Percentiles rank a stretch among this genome's conserved stretches.
These are phyloP conservation scores for Chlorella vulgaris DNA, from an alignment of 139 green algal species.

Conservation along the genomic window DNA sequence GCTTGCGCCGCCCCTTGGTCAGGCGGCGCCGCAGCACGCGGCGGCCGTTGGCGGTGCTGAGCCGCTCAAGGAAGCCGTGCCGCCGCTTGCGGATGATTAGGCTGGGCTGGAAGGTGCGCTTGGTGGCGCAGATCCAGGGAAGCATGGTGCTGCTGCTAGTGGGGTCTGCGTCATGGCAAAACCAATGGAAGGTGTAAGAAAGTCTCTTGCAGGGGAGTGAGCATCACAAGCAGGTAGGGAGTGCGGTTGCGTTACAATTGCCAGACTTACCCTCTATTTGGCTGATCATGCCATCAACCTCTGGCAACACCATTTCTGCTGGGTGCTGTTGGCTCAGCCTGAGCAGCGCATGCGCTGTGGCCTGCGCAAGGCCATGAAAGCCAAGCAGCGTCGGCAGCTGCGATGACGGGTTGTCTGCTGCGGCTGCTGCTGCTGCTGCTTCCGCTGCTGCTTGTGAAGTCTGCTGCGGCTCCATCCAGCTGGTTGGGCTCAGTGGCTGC, in stretches of 20 bases:
- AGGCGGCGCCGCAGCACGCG: constrained; percentile 39
- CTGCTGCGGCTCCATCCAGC: not conserved
- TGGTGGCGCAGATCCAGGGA: constrained; percentile 36
- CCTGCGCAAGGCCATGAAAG: not conserved
- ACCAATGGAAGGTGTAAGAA: too few relatives aligned
- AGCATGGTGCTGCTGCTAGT: not conserved
- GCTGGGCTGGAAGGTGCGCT: constrained; percentile 67
- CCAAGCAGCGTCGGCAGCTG: not conserved
- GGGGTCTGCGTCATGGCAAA: constrained; percentile 16
- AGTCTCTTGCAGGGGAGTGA: too few relatives aligned
- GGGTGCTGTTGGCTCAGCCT: not conserved
- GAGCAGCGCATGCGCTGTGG: not conserved
- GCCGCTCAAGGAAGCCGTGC: constrained; percentile 61
- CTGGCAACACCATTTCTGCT: not conserved
- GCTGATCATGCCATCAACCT: not conserved
- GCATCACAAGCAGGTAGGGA: too few relatives aligned
- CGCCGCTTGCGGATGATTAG: constrained; percentile 60
- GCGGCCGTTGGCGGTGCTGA: constrained; percentile 40
- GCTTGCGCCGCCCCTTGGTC: constrained; percentile 37
- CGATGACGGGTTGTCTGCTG: not conserved
- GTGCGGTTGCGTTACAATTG: too few relatives aligned
- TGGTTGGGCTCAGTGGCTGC: not conserved
- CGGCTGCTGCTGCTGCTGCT: not conserved
- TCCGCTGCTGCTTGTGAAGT: not conserved
- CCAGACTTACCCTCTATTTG: not conserved